A percentile compares a stretch with the other conserved stretches of the same genome.
These are phyloP conservation scores for Rhizopogon roseolus DNA, from an alignment of 768 basidiomycete species.

Conservation along the genomic window DNA sequence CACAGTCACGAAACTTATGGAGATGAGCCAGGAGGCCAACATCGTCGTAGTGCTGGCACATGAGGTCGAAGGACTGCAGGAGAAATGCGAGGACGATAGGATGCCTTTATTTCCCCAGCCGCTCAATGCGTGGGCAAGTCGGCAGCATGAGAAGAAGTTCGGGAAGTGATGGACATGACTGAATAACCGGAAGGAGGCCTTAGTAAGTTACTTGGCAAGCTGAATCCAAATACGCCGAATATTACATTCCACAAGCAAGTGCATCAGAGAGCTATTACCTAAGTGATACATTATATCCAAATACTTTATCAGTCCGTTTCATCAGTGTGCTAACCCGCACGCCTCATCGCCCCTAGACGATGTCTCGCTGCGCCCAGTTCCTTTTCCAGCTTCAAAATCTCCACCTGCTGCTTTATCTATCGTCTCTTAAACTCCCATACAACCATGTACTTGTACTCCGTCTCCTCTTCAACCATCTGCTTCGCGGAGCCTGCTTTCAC, in stretches of 20 bases:
- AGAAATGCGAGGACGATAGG: background rate
- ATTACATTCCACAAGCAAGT: background rate
- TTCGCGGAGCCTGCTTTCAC: slow-evolving; percentile 92
- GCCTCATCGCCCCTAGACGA: slow-evolving; percentile 91
- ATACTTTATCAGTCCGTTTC: slow-evolving; percentile 57
- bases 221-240: too few species aligned
- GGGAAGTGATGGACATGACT: background rate
- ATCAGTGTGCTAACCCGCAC: slow-evolving; percentile 86
- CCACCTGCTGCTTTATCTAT: slow-evolving; percentile 99
- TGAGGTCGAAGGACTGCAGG: background rate
- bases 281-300: background rate
- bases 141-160: background rate
- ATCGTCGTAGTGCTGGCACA: slow-evolving; percentile 5
- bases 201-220: background rate
- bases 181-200: too few species aligned
- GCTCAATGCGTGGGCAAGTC: background rate
- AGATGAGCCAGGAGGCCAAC: background rate
- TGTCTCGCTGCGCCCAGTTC: too few species aligned
- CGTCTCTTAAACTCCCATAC: slow-evolving; percentile 92
- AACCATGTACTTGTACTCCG: slow-evolving; percentile 87
- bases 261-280: background rate
- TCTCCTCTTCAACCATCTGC: slow-evolving; percentile 75
- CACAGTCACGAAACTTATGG: background rate
- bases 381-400: slow-evolving; percentile 92
- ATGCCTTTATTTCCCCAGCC: slow-evolving; percentile 4